A percentile compares a stretch with the other conserved stretches of the same genome.
Evolutionary conservation across 1,284 basidiomycete species (phyloP).

Genomic region (Earliella scabrosa): DNA sequence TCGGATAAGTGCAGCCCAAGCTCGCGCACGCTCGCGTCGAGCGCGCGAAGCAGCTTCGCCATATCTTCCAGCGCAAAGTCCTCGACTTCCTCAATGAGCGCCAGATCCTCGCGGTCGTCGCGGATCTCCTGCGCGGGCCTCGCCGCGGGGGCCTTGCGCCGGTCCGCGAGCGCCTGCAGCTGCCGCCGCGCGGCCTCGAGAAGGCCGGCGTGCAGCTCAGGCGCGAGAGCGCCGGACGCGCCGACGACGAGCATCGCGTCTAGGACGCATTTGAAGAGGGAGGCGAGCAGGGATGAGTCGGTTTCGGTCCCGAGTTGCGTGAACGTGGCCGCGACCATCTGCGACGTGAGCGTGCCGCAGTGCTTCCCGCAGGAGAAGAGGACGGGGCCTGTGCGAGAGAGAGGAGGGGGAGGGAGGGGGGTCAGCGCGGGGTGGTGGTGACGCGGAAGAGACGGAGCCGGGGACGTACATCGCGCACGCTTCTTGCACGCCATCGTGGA

Average conservation of each 20-base stretch:
- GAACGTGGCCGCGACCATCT: constrained; percentile 74
- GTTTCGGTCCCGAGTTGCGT: constrained; percentile 66
- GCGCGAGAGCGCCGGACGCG: constrained; percentile 52
- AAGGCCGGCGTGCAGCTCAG: constrained; percentile 55
- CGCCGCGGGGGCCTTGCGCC: constrained; percentile 56
- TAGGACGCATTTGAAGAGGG: constrained; percentile 76
- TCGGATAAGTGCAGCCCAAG: constrained; percentile 57
- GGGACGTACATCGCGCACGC: constrained; percentile 69
- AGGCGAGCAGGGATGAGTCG: constrained; percentile 76
- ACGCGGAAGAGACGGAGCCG: too few relatives aligned
- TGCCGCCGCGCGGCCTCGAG: constrained; percentile 74
- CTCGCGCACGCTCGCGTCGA: constrained; percentile 70
- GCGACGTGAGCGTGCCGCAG: constrained; percentile 67
- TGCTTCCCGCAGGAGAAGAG: constrained; percentile 74
- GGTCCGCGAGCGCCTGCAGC: constrained; percentile 66
- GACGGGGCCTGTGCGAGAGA: constrained; percentile 59
- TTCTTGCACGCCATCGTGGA: constrained; percentile 85
- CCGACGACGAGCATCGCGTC: constrained; percentile 71
- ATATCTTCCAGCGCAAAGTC: constrained; percentile 79
- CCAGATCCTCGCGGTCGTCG: constrained; percentile 71
- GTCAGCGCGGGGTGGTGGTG: too few relatives aligned
- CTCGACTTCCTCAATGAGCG: constrained; percentile 74
- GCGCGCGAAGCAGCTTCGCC: constrained; percentile 55
- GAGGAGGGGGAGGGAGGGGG: constrained; percentile 6
- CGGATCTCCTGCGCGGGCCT: constrained; percentile 42